phyloP scores from a whole-genome alignment of 345 rosid genomes.

The Gossypium mustelinum region DNA sequence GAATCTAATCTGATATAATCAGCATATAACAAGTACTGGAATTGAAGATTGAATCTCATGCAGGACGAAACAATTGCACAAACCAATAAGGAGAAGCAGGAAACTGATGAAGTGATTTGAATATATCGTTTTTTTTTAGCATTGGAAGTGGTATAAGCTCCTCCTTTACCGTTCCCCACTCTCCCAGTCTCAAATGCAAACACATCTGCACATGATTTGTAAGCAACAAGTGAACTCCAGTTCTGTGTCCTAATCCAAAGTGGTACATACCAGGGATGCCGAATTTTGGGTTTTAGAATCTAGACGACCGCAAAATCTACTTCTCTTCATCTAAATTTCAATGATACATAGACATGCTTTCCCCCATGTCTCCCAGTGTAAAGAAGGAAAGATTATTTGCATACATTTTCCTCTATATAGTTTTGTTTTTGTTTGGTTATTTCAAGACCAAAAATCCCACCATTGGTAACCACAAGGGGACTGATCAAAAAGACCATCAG shows the following conservation, averaged over 20 bases:
- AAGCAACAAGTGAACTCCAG: not conserved
- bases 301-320: conserved; percentile 5
- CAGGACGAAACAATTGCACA: too few relatives aligned
- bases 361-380: not conserved
- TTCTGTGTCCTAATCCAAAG: not conserved
- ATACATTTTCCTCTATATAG: not conserved
- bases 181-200: not conserved
- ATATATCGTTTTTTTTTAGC: not conserved
- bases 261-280: not conserved
- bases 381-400: conserved; percentile 18
- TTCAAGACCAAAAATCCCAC: conserved; percentile 79
- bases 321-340: conserved; percentile 4
- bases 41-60: not conserved
- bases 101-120: not conserved
- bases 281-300: not conserved
- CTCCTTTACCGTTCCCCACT: not conserved
- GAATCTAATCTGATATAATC: not conserved
- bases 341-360: conserved; percentile 6
- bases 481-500: conserved; percentile 52
- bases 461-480: conserved; percentile 48
- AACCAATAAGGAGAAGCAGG: not conserved
- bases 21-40: not conserved
- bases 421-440: not conserved
- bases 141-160: not conserved
- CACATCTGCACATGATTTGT: not conserved